Evolutionary conservation across 345 rosid genomes (phyloP).

Genomic region (Dipteronia sinensis): DNA sequence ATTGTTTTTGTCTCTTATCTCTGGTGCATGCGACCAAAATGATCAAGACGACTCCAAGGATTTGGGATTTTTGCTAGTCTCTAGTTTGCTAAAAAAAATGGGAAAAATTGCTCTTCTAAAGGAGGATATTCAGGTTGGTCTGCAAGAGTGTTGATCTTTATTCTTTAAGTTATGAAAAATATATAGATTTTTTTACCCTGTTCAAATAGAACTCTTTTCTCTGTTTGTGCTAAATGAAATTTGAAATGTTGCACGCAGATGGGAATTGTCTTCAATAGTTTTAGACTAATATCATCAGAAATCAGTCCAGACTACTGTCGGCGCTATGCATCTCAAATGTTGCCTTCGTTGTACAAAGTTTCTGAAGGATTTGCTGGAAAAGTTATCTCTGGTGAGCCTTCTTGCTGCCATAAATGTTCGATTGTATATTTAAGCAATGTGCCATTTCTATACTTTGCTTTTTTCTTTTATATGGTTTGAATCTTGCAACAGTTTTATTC

Average conservation of each 20-base stretch:
- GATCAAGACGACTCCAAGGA: conserved; percentile 39
- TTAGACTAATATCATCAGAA: conserved; percentile 44
- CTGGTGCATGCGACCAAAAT: conserved; percentile 37
- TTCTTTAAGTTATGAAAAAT: not conserved
- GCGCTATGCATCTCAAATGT: conserved; percentile 55
- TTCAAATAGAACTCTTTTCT: not conserved
- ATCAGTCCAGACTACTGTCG: conserved; percentile 47
- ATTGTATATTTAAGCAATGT: not conserved
- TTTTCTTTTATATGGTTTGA: not conserved
- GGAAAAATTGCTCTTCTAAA: conserved; percentile 80
- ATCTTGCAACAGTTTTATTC: not conserved
- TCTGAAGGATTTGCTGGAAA: conserved; percentile 88
- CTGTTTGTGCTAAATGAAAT: conserved; percentile 11
- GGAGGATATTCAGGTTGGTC: conserved; percentile 74
- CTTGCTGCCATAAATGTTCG: not conserved
- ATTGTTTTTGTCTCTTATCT: conserved; percentile 50
- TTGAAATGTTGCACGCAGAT: conserved; percentile 49
- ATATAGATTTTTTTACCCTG: not conserved
- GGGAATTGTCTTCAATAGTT: conserved; percentile 63
- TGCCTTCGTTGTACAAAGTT: conserved; percentile 81
- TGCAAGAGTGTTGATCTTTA: not conserved
- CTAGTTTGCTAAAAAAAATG: conserved; percentile 64
- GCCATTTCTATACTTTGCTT: not conserved
- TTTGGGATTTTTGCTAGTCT: conserved; percentile 42
- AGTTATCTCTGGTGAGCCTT: conserved; percentile 59